phyloP scores from a whole-genome alignment of 768 basidiomycete genomes.

The Cytidiella melzeri region DNA sequence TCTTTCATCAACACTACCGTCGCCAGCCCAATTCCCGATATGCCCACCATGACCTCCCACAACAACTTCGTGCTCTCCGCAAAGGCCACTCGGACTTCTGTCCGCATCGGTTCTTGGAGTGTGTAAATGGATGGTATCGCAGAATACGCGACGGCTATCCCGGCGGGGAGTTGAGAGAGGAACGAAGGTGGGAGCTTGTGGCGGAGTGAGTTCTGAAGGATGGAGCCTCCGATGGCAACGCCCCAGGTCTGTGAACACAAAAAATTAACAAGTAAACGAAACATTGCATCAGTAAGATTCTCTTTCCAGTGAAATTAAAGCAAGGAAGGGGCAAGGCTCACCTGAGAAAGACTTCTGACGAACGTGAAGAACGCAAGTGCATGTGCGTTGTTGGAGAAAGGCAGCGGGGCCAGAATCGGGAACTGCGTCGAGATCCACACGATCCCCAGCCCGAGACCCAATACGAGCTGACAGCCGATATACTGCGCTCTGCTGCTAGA shows the following conservation, averaged over 20 bases:
- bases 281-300: not conserved
- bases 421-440: not conserved
- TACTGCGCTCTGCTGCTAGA: not conserved
- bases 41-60: not conserved
- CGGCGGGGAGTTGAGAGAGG: not conserved
- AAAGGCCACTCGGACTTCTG: slow-evolving; percentile 19
- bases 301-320: not conserved
- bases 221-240: slow-evolving; percentile 27
- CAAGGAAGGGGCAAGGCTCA: not conserved
- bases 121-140: slow-evolving; percentile 21
- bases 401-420: slow-evolving; percentile 3
- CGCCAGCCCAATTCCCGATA: not conserved
- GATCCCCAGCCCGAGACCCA: not conserved
- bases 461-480: slow-evolving; percentile 5
- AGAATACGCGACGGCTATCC: slow-evolving; percentile 21
- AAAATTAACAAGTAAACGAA: too few species aligned
- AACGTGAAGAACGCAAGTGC: not conserved
- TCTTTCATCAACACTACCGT: not conserved
- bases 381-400: not conserved
- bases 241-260: slow-evolving; percentile 24
- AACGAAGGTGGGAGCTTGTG: slow-evolving; percentile 23
- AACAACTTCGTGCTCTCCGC: slow-evolving; percentile 6
- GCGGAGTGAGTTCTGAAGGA: slow-evolving; percentile 31
- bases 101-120: slow-evolving; percentile 22
- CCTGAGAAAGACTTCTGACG: not conserved